These are phyloP conservation scores for Pichia sporocuriosa DNA, from an alignment of 805 yeast genomes.

Conservation along the genomic window DNA sequence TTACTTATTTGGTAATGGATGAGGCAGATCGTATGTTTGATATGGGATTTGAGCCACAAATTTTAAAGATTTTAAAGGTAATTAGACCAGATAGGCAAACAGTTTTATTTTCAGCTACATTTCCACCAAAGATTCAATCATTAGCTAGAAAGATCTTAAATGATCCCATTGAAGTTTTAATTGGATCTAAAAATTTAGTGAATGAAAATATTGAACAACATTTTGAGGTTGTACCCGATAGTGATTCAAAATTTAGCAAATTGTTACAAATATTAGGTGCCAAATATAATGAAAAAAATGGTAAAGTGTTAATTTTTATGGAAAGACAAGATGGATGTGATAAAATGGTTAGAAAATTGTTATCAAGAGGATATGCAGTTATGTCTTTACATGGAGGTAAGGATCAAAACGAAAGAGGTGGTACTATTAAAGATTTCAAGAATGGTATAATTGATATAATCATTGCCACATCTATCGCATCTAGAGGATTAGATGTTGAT, in stretches of 20 bases:
- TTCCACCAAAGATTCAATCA: slow-evolving; percentile 71
- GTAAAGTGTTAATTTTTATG: slow-evolving; percentile 72
- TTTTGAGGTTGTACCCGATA: slow-evolving; percentile 49
- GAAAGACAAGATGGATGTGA: slow-evolving; percentile 90
- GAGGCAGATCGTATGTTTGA: slow-evolving; percentile 98
- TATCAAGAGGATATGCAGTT: slow-evolving; percentile 48
- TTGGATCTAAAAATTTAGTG: slow-evolving; percentile 76
- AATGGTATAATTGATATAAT: slow-evolving; percentile 54
- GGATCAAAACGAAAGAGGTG: slow-evolving; percentile 74
- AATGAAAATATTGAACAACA: slow-evolving; percentile 73
- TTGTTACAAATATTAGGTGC: slow-evolving; percentile 52
- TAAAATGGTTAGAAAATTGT: slow-evolving; percentile 46
- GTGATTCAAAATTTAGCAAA: slow-evolving; percentile 48
- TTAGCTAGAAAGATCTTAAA: slow-evolving; percentile 61
- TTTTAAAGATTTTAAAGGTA: slow-evolving; percentile 55
- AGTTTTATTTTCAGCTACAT: slow-evolving; percentile 89
- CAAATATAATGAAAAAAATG: slow-evolving; percentile 27
- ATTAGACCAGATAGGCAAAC: slow-evolving; percentile 84
- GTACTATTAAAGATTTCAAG: slow-evolving; percentile 65
- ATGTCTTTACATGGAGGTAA: slow-evolving; percentile 87
- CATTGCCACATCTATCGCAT: slow-evolving; percentile 90
- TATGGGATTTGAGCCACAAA: slow-evolving; percentile 95
- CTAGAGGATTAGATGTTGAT: slow-evolving; percentile 93
- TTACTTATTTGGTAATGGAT: slow-evolving; percentile 82
- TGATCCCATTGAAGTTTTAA: slow-evolving; percentile 67